Percentiles rank a stretch among this genome's conserved stretches.
Evolutionary conservation across 768 basidiomycete genomes (phyloP).

Genomic region (Boletus huronensis): DNA sequence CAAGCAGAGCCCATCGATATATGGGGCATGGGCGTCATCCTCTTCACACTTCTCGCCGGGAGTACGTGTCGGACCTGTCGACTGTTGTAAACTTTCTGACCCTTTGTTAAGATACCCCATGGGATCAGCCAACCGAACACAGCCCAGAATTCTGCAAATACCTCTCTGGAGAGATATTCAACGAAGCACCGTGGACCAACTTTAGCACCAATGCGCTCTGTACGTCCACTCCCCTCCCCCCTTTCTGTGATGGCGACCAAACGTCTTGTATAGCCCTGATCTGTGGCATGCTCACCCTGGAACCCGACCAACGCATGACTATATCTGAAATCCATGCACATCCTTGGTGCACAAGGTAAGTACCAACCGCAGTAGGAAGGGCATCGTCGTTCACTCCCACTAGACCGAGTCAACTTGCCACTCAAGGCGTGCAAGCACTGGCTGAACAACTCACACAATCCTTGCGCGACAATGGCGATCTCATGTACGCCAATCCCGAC

Average conservation of each 20-base stretch:
- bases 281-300: constrained; percentile 67
- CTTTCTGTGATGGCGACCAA: background rate
- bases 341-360: constrained; percentile 73
- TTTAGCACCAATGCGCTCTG: constrained; percentile 58
- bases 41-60: constrained; percentile 86
- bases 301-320: constrained; percentile 65
- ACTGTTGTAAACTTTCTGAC: background rate
- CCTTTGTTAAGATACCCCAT: constrained; percentile 75
- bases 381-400: background rate
- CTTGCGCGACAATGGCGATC: constrained; percentile 67
- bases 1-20: constrained; percentile 91
- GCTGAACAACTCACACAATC: constrained; percentile 70
- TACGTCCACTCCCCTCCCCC: constrained; percentile 36
- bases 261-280: constrained; percentile 56
- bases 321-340: constrained; percentile 55
- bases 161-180: constrained; percentile 66
- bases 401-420: constrained; percentile 70
- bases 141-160: constrained; percentile 82
- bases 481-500: constrained; percentile 65
- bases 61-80: constrained; percentile 50
- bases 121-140: constrained; percentile 87
- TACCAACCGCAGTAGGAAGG: background rate
- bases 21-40: constrained; percentile 94
- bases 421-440: constrained; percentile 47
- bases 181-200: constrained; percentile 75